Conservation (phyloP, 164 flowering plant species). For the Cinnamomum micranthum region DNA sequence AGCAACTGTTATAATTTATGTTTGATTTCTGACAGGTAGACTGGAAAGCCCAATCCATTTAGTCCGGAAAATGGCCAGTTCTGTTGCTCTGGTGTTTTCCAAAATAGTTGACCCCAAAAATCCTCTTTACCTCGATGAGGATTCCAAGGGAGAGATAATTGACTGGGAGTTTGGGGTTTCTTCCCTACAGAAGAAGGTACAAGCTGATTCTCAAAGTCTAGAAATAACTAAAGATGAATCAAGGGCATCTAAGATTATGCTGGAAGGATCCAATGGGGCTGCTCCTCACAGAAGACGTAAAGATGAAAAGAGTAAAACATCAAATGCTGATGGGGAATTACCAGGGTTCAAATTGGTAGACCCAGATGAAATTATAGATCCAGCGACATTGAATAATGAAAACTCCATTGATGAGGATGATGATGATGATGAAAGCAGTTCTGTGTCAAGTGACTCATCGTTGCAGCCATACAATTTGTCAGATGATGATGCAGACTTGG, state of each 20-base stretch:
- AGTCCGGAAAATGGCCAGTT: conserved; percentile 83
- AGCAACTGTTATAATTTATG: not conserved
- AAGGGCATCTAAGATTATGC: conserved; percentile 11
- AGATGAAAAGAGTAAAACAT: conserved; percentile 20
- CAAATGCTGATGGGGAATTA: conserved; percentile 25
- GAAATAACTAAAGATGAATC: conserved; percentile 18
- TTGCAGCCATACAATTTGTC: conserved; percentile 89
- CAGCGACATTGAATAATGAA: conserved; percentile 44
- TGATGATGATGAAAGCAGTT: conserved; percentile 51
- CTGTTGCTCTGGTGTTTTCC: conserved; percentile 79
- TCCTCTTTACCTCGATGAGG: conserved; percentile 92
- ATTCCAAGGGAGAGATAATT: conserved; percentile 49
- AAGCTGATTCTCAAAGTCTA: conserved; percentile 8
- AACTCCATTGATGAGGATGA: conserved; percentile 42
- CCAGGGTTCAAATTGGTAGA: conserved; percentile 41
- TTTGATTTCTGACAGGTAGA: conserved; percentile 58
- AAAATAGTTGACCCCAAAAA: conserved; percentile 87
- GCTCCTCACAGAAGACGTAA: conserved; percentile 15
- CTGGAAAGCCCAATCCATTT: conserved; percentile 72
- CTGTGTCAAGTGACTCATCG: conserved; percentile 72
- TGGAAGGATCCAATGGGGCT: conserved; percentile 16
- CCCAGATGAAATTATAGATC: conserved; percentile 90
- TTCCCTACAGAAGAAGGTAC: conserved; percentile 17
- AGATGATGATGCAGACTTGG: conserved; percentile 84
- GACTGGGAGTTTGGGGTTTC: conserved; percentile 86